Base-by-base conservation (phyloP, 352 stramenopile genomes). In the Pythium vanterpoolii region DNA sequence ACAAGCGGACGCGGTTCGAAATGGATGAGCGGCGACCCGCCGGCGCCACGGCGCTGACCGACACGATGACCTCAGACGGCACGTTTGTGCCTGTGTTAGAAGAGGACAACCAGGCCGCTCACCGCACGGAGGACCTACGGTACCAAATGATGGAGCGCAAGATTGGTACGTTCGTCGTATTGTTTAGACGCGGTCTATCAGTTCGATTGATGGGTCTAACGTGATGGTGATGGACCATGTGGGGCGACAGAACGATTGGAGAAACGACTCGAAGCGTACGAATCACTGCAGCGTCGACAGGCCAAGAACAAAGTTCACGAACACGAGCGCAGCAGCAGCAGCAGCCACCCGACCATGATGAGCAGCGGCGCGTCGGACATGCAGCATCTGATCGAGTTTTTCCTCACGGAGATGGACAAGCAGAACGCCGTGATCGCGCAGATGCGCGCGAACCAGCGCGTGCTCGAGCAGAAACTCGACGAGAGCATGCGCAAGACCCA, bases 341-440 rank as follows among this genome's bases (percentile, higher is more conserved):
- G n/a, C 18, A 16, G 5, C n/a, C n/a, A n/a, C n/a, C n/a, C n/a
- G n/a, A n/a, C n/a, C n/a, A n/a, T n/a, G n/a, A n/a, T n/a, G 18
- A 26, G 36, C 5, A 33, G 48, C 18, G 51, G 33, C n/a, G 43
- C 50, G 21, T 28, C 44, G 6, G 64, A 70, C 14, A 73, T 57
- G 26, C 64, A 79, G 7, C 62, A 78, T 27, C 53, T 82, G 26
- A 62, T 77, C 36, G 73, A 82, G 43, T 82, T 82, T 40, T 75
- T 82, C 47, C 42, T 72, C 10, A 73, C 64, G 14, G 73, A 82
- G 63, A 59, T 82, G 68, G 73, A 82, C 54, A 77, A 82, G 38
- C 62, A 82, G 60, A 69, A 71, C 39, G 53, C 46, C 16, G 56
- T 72, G 39, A 72, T 69, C 34, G 28, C 58, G 8, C 56, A 71